Evolutionary conservation across 2,329 filamentous ascomycete species (phyloP), one percentile per base, ranked within the genome.

Genomic region (Trichoderma sp.): DNA sequence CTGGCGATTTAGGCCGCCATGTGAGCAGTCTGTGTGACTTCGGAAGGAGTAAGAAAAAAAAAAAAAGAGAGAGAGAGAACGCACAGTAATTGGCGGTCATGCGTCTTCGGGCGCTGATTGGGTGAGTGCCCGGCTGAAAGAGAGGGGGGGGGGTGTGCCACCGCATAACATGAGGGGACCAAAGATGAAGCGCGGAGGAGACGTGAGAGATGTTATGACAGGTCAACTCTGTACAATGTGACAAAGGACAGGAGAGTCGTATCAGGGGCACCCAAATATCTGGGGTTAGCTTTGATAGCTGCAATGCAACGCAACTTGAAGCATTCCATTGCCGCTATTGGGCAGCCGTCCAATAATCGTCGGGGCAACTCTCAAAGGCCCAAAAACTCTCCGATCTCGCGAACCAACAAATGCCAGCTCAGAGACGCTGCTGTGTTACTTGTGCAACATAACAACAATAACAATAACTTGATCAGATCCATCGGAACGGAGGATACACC

Each of bases 221-320:
- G 52, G 52, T 66, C 54, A 48, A 35, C 17, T 54, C 34, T 54
- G 50, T 32, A 35, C 15, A 39, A 58, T 57, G 64, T 53, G 54
- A 48, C 27, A 64, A n/a, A n/a, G 29, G 52, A 22, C 27, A 32
- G 37, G 52, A 57, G 53, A 65, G 61, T 65, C 50, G 50, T 42
- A 65, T 65, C 61, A 65, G 61, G 61, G 59, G 61, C 22, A 45
- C n/a, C 52, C 35, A 27, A 34, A 65, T 57, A 56, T 56, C 61
- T 64, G 48, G 61, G 61, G 61, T 64, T 64, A 48, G 50, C 37
- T 19, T 27, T 65, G 52, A 57, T 34, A 35, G 61, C 61, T 64
- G 61, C 52, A 65, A 65, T 65, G 52, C 61, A 27, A 65, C 61
- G 39, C 61, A 65, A 34, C 52, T 34, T 27, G 25, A 42, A 54